Base-by-base conservation (phyloP, 148 eudicot species). In the Rhododendron simsii region DNA sequence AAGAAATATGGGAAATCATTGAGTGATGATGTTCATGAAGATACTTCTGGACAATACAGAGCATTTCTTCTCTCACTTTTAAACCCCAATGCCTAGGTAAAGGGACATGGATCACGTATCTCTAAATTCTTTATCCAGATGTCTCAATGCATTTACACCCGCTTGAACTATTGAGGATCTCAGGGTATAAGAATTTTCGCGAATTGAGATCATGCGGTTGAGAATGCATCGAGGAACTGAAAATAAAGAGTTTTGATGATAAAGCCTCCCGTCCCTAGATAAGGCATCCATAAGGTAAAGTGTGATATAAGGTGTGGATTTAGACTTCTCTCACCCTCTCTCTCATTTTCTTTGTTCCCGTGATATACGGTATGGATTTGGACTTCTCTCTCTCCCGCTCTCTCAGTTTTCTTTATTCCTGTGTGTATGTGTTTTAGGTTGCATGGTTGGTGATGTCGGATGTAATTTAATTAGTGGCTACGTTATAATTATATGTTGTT, bases 41-140 rank as follows among this genome's bases (percentile, higher is more conserved):
- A 96, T 53, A 96, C 98, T 3, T 96, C 99, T 5, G 91, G 99
- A 26, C 84, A 90, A 45, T 96, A 91, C 85, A 86, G 91, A 86
- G 84, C 87, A 37, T 96, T 96, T 85, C 97, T 96, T 86, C 95
- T 93, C 20, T 87, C 94, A 45, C 98, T 96, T 23, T 55, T 96
- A 84, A 95, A 95, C 23, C 92, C 93, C 4, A 87, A 88, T 73
- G 89, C 90, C 82, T 89, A 87, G 37, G 7, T 33, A 33, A 71
- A 2, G 20, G 41, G 39, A 20, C 33, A 1, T 5, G 0, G 20
- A 33, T 30, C 8, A 30, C 39, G 0, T 71, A 16, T 15, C 41
- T 71, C 39, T 30, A 5, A 71, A 14, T 71, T 71, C 41, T 14
- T 71, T 30, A 5, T 71, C 16, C 20, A 30, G 7, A 33, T 30